A percentile compares a stretch with the other conserved stretches of the same genome.
Conservation (phyloP, 108 stramenopile genomes). For the Cyclostephanos tholiformis region DNA sequence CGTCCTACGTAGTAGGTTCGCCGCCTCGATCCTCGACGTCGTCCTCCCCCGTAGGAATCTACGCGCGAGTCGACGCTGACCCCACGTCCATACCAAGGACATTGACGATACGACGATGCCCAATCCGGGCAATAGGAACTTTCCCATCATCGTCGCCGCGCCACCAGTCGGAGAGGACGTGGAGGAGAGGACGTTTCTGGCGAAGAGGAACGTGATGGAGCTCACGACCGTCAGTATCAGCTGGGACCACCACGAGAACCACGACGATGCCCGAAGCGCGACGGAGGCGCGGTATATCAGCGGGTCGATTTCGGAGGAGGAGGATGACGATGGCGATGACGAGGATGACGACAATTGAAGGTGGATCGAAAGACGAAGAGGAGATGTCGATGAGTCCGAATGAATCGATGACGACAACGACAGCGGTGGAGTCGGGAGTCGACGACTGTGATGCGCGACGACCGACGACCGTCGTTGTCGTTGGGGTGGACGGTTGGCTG, state of each 20-base stretch:
- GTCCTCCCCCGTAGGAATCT: slow-evolving; percentile 46
- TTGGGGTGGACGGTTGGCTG: background rate
- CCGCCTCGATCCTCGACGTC: slow-evolving; percentile 57
- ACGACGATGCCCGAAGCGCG: slow-evolving; percentile 55
- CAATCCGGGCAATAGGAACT: slow-evolving; percentile 70
- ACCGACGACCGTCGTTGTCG: background rate
- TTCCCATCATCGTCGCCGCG: slow-evolving; percentile 29
- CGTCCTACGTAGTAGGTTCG: slow-evolving; percentile 74
- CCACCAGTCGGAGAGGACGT: slow-evolving; percentile 14
- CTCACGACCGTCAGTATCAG: slow-evolving; percentile 76
- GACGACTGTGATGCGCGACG: background rate
- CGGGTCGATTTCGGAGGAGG: slow-evolving; percentile 21
- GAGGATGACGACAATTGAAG: too few species aligned
- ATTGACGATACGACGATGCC: slow-evolving; percentile 56
- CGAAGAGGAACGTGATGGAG: slow-evolving; percentile 79
- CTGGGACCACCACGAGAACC: slow-evolving; percentile 91
- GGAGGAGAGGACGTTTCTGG: slow-evolving; percentile 59
- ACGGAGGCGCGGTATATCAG: slow-evolving; percentile 46
- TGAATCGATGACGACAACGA: background rate
- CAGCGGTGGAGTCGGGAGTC: background rate
- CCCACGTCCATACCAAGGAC: slow-evolving; percentile 89
- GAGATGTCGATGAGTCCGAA: background rate
- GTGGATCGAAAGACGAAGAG: background rate
- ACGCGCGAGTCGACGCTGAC: slow-evolving; percentile 66
- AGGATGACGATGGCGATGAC: background rate